Evolutionary conservation across 2,329 filamentous ascomycete species (phyloP), one percentile per base, ranked within the genome.

Genomic region (Teratosphaeria destructans): DNA sequence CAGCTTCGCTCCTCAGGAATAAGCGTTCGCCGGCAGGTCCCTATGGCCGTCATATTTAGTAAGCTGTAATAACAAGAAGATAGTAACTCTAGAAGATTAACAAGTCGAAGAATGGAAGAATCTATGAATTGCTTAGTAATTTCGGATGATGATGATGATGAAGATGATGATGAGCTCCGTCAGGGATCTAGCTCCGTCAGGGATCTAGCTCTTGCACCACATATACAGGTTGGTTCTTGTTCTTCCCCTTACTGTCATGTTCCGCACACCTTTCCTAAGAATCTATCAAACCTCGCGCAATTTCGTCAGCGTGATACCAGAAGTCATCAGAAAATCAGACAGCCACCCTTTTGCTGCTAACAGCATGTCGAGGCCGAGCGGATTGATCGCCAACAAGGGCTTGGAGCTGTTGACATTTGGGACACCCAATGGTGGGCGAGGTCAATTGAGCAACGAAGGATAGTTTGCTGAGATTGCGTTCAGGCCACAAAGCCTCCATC

Each of bases 361-460:
- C 39, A 56, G 59, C 57, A 71, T 71, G 69, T 63, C 67, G n/a
- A 70, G 73, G 65, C 80, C 82, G 19, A 82, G 78, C 5, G 83
- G 84, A 59, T 75, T 85, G 61, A 81, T 84, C 64, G 83, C 83
- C 66, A 82, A 78, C 64, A 82, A 81, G 57, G 85, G 85, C 72
- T 84, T 87, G 61, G 84, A 87, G 75, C 79, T 86, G 61, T 74
- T 87, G 35, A 87, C 84, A 0, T 81, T 76, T 63, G 75, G 77
- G 52, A 78, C 76, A 6, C 75, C 76, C 35, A 78, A 77, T 66
- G 76, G 75, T 67, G 53, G 60, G 52, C 57, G 23, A 8, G 34
- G n/a, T 3, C 16, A 56, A 19, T 11, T 26, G n/a, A 8, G 11
- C 10, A 52, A 5, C 52, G 19, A 34, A 26, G 23, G 1, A 23